Evolutionary conservation across 2,329 filamentous ascomycete genomes (phyloP), one percentile per base, ranked within the genome.

Genomic region (Biscogniauxia marginata): DNA sequence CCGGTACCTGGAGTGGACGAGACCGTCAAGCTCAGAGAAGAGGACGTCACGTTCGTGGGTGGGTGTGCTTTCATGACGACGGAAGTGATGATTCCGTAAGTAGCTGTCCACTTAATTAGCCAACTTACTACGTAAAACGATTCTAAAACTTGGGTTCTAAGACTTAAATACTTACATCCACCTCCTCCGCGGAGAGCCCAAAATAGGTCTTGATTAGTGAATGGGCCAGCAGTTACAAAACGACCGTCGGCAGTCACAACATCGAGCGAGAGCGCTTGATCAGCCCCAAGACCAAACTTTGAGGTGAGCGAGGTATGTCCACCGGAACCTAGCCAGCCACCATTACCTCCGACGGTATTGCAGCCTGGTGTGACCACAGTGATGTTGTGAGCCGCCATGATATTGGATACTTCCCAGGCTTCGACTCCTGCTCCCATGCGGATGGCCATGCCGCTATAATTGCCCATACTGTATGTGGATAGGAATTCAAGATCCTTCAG

Each of bases 121-220:
- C 30, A 39, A 16, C 2, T 16, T 16, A n/a, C 13, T 39, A 11
- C 30, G 4, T 39, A 3, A n/a, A 39, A 39, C 5, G 13, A 16
- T 16, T 48, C 22, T 3, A 4, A 45, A 21, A 7, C 9, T 24
- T 19, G 13, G 13, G 30, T 16, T 48, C 22, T 3, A 4, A 45
- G 22, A 7, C 9, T 24, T 19, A 24, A 48, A 13, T 3, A 6
- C 34, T 53, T 66, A 70, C 80, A 78, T 25, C 75, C 77, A 1
- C 82, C 81, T 7, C 81, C 80, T 3, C 81, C 80, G 46, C 75
- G 71, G 2, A 83, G 67, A 2, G 82, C 82, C 78, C 79, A 85
- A 66, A 81, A 84, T 1, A 85, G 69, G 54, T 84, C 81, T 0
- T 70, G 52, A 51, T 84, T 79, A 8, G 76, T 65, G 3, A 71